Conservation (phyloP, 2,329 filamentous ascomycete genomes). For the Clonostachys solani region DNA sequence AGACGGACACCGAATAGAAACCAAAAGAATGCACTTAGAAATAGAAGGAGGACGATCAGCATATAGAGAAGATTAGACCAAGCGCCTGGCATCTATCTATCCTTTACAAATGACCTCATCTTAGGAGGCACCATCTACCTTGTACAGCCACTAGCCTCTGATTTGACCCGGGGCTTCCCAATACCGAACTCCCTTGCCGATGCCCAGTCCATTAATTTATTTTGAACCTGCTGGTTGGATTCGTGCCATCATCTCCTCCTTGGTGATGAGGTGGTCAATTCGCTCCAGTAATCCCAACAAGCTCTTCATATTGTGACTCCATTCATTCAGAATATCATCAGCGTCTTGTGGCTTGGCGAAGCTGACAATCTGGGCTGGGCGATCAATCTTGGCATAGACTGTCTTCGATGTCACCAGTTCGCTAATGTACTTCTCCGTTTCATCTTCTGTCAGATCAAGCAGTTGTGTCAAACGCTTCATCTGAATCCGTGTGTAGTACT, state of each 20-base stretch:
- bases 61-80: neutral
- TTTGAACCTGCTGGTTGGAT: slow-evolving; percentile 65
- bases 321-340: slow-evolving; percentile 96
- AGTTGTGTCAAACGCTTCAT: slow-evolving; percentile 87
- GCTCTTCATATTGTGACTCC: slow-evolving; percentile 98
- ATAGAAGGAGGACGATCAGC: slow-evolving; percentile 2
- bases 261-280: slow-evolving; percentile 97
- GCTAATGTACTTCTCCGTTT: slow-evolving; percentile 98
- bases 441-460: slow-evolving; percentile 86
- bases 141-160: neutral
- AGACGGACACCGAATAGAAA: slow-evolving; percentile 4
- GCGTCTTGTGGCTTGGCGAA: slow-evolving; percentile 94
- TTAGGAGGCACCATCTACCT: slow-evolving; percentile 6
- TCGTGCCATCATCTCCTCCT: slow-evolving; percentile 99
- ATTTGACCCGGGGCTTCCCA: neutral
- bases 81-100: neutral
- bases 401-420: slow-evolving; percentile 97
- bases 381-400: slow-evolving; percentile 95
- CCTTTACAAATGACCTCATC: neutral
- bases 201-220: slow-evolving; percentile 12
- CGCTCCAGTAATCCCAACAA: slow-evolving; percentile 79
- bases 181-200: neutral
- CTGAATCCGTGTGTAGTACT: slow-evolving; percentile 97
- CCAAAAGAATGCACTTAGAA: slow-evolving; percentile 12
- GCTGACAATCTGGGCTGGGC: slow-evolving; percentile 85